Conservation (phyloP, 352 stramenopile genomes). For the Phytophthora pini region DNA sequence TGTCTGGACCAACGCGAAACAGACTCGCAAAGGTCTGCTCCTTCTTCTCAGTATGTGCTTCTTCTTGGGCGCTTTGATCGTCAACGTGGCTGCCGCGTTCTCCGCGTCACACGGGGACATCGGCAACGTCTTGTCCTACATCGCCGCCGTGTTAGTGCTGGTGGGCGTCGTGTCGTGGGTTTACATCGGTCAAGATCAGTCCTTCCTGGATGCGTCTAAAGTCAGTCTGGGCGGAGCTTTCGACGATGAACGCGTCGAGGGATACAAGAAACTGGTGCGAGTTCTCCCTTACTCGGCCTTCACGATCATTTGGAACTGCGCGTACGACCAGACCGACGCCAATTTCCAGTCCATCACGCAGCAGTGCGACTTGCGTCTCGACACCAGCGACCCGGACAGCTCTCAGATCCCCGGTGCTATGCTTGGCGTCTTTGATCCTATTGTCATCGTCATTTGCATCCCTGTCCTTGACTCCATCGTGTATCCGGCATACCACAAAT, state of each 20-base stretch:
- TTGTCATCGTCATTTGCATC: conserved; percentile 51
- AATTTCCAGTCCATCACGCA: conserved; percentile 53
- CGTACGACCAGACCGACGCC: conserved; percentile 56
- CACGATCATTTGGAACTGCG: conserved; percentile 70
- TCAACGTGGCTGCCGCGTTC: conserved; percentile 65
- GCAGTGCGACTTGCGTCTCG: conserved; percentile 66
- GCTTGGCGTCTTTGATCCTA: conserved; percentile 57
- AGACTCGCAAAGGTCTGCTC: conserved; percentile 35
- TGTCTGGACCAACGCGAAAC: conserved; percentile 26
- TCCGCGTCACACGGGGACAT: conserved; percentile 25
- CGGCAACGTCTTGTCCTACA: conserved; percentile 57
- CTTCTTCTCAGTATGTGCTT: conserved; percentile 38
- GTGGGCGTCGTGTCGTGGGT: conserved; percentile 47
- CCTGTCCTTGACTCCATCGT: conserved; percentile 44
- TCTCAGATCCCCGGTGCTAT: conserved; percentile 62
- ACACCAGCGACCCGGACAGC: conserved; percentile 41
- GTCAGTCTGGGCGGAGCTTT: conserved; percentile 42
- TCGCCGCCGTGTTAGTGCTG: conserved; percentile 36
- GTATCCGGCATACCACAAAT: conserved; percentile 48
- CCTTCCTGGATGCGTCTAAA: conserved; percentile 53
- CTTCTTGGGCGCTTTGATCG: conserved; percentile 45
- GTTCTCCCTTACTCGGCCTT: conserved; percentile 59
- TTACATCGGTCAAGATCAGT: conserved; percentile 39
- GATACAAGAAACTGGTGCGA: conserved; percentile 56
- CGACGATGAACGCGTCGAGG: conserved; percentile 51